Percentiles rank a stretch among this genome's conserved stretches.
Conservation (phyloP, 2,329 filamentous ascomycete genomes). For the Phaeosphaeriaceae sp. region DNA sequence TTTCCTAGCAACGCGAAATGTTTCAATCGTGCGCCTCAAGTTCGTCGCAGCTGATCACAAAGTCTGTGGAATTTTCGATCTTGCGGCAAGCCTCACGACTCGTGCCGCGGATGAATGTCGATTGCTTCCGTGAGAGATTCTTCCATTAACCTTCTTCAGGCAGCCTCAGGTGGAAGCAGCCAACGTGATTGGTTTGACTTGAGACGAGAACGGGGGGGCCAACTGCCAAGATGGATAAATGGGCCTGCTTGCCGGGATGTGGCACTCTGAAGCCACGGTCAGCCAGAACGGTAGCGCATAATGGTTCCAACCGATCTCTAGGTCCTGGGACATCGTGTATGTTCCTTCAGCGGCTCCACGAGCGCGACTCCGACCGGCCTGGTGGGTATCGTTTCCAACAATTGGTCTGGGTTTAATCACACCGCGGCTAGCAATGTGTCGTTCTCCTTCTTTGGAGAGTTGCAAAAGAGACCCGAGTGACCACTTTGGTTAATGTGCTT, state of each 20-base stretch:
- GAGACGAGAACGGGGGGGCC: slow-evolving; percentile 12
- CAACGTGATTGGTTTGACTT: slow-evolving; percentile 6
- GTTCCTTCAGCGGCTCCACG: background rate
- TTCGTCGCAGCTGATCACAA: slow-evolving; percentile 2
- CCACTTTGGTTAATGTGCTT: slow-evolving; percentile 5
- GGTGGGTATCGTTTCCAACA: background rate
- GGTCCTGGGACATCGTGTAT: slow-evolving; percentile 6
- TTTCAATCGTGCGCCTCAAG: slow-evolving; percentile 6
- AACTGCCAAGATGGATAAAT: slow-evolving; percentile 27
- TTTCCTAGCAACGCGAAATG: background rate
- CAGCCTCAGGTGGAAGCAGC: background rate
- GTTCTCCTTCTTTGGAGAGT: background rate
- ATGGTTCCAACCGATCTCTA: slow-evolving; percentile 6
- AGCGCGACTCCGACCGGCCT: background rate
- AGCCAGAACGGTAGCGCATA: background rate
- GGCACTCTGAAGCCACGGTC: slow-evolving; percentile 2
- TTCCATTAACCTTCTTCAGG: slow-evolving; percentile 5
- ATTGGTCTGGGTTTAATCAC: background rate
- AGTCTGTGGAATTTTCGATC: background rate
- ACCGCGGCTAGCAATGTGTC: background rate
- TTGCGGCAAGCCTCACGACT: slow-evolving; percentile 8
- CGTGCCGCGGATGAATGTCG: slow-evolving; percentile 17
- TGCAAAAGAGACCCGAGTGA: background rate
- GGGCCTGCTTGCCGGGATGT: slow-evolving; percentile 16
- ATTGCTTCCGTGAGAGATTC: slow-evolving; percentile 12